Evolutionary conservation across 139 green algal genomes (phyloP).

Genomic region (Dunaliella sp.): DNA sequence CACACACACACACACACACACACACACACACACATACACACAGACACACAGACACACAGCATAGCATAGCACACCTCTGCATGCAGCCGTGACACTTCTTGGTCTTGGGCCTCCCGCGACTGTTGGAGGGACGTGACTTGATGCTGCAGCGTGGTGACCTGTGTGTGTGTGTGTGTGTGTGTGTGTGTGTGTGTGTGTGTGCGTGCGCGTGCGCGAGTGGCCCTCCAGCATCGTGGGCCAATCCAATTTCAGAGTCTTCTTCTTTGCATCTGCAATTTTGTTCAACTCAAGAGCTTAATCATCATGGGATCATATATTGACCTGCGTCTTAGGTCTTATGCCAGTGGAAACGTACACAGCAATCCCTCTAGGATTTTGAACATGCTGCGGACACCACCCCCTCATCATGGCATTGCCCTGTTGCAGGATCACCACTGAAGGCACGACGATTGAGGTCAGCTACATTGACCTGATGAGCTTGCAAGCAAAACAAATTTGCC

Average conservation of each 20-base stretch:
- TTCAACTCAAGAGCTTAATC: neutral
- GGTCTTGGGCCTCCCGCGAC: slow-evolving; percentile 29
- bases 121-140: slow-evolving; percentile 43
- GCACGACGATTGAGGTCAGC: too few species aligned
- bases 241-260: neutral
- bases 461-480: too few species aligned
- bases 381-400: too few species aligned
- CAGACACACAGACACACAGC: too few species aligned
- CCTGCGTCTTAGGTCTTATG: neutral
- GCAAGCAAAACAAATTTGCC: too few species aligned
- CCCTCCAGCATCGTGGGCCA: neutral
- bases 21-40: neutral
- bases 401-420: too few species aligned
- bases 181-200: neutral
- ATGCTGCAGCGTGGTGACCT: slow-evolving; percentile 53
- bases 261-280: neutral
- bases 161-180: neutral
- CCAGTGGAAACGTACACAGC: slow-evolving; percentile 21
- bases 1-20: neutral
- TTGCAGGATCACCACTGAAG: slow-evolving; percentile 38
- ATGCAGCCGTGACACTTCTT: slow-evolving; percentile 32
- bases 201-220: neutral
- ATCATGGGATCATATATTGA: too few species aligned
- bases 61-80: too few species aligned
- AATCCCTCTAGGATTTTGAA: slow-evolving; percentile 50